These are phyloP conservation scores for Elasticomyces elasticus DNA, from an alignment of 495 filamentous ascomycete species.

Conservation along the genomic window DNA sequence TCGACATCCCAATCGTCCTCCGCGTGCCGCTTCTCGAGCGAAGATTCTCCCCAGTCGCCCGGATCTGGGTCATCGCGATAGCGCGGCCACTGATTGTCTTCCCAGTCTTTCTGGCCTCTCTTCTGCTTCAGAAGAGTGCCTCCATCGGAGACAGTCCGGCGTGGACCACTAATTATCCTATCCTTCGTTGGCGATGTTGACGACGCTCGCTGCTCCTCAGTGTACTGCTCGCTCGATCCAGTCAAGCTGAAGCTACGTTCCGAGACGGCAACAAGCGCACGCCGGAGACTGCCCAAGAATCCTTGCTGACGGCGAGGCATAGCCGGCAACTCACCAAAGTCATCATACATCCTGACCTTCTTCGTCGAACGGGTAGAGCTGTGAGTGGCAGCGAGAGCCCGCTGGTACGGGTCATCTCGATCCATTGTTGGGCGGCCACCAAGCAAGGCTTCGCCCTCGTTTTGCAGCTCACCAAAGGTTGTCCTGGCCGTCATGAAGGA, in stretches of 20 bases:
- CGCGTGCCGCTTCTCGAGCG: conserved; percentile 25
- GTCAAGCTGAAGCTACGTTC: conserved; percentile 17
- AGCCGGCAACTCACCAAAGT: not conserved
- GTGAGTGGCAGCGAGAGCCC: conserved; percentile 12
- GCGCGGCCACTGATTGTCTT: conserved; percentile 20
- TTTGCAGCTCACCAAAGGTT: conserved; percentile 49
- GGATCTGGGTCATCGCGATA: conserved; percentile 22
- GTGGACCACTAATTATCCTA: conserved; percentile 29
- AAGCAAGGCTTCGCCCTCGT: conserved; percentile 56
- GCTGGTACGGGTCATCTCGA: conserved; percentile 22
- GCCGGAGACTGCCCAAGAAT: conserved; percentile 48
- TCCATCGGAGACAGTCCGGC: conserved; percentile 49
- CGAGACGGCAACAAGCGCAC: conserved; percentile 39
- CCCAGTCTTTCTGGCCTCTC: conserved; percentile 35
- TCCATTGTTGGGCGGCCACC: conserved; percentile 28
- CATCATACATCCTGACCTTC: not conserved
- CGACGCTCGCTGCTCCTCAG: conserved; percentile 1
- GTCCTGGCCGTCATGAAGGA: conserved; percentile 61
- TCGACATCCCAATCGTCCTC: conserved; percentile 89
- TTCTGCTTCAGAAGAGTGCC: conserved; percentile 50
- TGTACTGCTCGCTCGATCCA: not conserved
- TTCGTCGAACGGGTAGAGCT: conserved; percentile 1
- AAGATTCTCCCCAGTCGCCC: conserved; percentile 20
- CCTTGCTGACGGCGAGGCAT: conserved; percentile 31
- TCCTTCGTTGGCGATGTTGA: conserved; percentile 11